Base-by-base conservation (phyloP, 2,329 filamentous ascomycete genomes). In the Apiospora aurea region DNA sequence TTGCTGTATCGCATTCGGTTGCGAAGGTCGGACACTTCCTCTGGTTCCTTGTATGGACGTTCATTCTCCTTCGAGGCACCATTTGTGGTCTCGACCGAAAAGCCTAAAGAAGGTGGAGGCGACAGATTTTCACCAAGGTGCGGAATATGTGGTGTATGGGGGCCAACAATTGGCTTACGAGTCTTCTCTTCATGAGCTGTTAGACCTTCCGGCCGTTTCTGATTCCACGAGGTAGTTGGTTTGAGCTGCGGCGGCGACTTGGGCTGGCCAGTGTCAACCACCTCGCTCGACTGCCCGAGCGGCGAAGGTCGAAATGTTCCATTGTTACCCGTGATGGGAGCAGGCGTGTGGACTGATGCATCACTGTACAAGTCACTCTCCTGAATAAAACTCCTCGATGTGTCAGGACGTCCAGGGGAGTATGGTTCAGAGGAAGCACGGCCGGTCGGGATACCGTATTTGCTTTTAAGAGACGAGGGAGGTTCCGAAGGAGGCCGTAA, bases 291-390 rank as follows among this genome's bases (percentile, higher is more conserved):
- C 16, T 21, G 5, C 13, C n/a, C 16, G 29, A 69, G 68, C 21
- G 68, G 68, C 29, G 46, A 57, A 34, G 68, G 46, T 38, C 18
- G 26, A 11, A 47, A 13, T 41, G 18, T 34, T 18, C 21, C 38
- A 41, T 34, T 51, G 26, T 21, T 67, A 49, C 11, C 24, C 26
- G 38, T 44, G 14, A 49, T 18, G 3, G 46, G 38, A 44, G n/a
- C 49, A 21, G 77, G 76, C 68, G 80, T 73, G 71, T 77, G 73
- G 70, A 85, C 71, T n/a, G 74, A 75, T 41, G 82, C 81, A 44
- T 79, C 73, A 1, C 74, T 70, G 73, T 80, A 85, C 7, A 85
- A 66, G 24, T 72, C 72, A 68, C 79, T 82, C 70, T 85, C 83
- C 14, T 79, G 77, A 14, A 72, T 75, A 74, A 81, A 85, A 72